Evolutionary conservation across 1,284 basidiomycete genomes (phyloP), one percentile per base, ranked within the genome.

Genomic region (Ganoderma sinense): DNA sequence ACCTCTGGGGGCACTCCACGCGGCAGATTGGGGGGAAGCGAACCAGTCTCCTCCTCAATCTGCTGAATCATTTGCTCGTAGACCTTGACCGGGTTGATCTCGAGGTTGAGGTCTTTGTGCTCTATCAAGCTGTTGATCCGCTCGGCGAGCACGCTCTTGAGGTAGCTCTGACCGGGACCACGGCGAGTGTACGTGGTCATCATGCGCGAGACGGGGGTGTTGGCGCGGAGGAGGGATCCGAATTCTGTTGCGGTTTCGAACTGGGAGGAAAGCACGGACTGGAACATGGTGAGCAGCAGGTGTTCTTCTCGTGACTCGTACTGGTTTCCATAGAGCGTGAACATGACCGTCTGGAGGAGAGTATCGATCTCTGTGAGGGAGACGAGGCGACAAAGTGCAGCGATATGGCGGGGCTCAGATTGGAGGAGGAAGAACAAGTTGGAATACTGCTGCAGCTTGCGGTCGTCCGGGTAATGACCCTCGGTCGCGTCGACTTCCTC

Each of bases 131-230:
- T 96, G 84, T 99, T 99, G 84, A 99, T 98, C 68, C 97, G 91
- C 80, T 98, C 97, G 16, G 97, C 96, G 63, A 99, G 87, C 41
- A 99, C 97, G 74, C 94, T 92, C 85, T 99, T 99, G 74, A 99
- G 90, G 81, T 99, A 99, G 77, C 94, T 95, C 82, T 99, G 97
- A 74, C 97, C 97, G 0, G 98, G 97, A 63, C 97, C 97, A 73
- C 98, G 92, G 68, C 98, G 93, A 61, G 97, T 99, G 83, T 99
- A 99, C 26, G 97, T 99, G 53, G 98, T 99, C 97, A 99, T 99
- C 97, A 99, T 99, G 61, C 98, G 92, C 65, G 97, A 99, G 23
- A 99, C 97, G 62, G 98, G 97, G 59, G 98, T 99, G 83, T 99
- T 99, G 70, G 97, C 97, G 64, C 98, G 94, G 33, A 99, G 89